Evolutionary conservation across 495 filamentous ascomycete genomes (phyloP).

Genomic region (Cercophora samala): DNA sequence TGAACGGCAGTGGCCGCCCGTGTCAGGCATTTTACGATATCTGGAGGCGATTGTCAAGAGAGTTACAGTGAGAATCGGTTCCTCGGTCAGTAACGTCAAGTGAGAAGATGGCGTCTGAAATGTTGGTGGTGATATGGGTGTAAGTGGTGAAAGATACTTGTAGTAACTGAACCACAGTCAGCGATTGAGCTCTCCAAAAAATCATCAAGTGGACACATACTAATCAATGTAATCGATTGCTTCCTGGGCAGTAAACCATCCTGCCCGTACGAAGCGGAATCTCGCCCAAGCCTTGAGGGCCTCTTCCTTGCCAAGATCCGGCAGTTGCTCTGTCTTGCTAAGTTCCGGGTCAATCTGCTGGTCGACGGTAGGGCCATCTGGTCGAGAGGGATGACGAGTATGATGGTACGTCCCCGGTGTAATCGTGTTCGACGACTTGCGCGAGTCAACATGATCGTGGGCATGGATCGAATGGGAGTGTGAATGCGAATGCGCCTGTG

Average conservation of each 20-base stretch:
- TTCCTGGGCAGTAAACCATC: slow-evolving; percentile 93
- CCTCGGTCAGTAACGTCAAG: slow-evolving; percentile 73
- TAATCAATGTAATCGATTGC: slow-evolving; percentile 91
- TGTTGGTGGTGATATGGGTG: slow-evolving; percentile 83
- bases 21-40: slow-evolving; percentile 72
- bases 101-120: slow-evolving; percentile 73
- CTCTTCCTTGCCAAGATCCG: slow-evolving; percentile 55
- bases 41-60: slow-evolving; percentile 87
- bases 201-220: slow-evolving; percentile 43
- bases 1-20: slow-evolving; percentile 76
- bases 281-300: slow-evolving; percentile 84
- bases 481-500: slow-evolving; percentile 4
- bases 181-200: not conserved
- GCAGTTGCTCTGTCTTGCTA: slow-evolving; percentile 29
- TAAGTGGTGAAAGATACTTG: slow-evolving; percentile 80
- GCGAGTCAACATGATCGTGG: slow-evolving; percentile 21
- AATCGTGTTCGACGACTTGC: slow-evolving; percentile 24
- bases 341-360: slow-evolving; percentile 40
- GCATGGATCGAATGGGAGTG: slow-evolving; percentile 21
- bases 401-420: slow-evolving; percentile 19
- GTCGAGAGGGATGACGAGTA: slow-evolving; percentile 24
- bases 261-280: slow-evolving; percentile 87
- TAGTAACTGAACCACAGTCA: slow-evolving; percentile 63
- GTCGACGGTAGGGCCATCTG: slow-evolving; percentile 21
- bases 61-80: slow-evolving; percentile 87